Evolutionary conservation across 2,329 filamentous ascomycete species (phyloP).

Genomic region (Ophiostoma montium): DNA sequence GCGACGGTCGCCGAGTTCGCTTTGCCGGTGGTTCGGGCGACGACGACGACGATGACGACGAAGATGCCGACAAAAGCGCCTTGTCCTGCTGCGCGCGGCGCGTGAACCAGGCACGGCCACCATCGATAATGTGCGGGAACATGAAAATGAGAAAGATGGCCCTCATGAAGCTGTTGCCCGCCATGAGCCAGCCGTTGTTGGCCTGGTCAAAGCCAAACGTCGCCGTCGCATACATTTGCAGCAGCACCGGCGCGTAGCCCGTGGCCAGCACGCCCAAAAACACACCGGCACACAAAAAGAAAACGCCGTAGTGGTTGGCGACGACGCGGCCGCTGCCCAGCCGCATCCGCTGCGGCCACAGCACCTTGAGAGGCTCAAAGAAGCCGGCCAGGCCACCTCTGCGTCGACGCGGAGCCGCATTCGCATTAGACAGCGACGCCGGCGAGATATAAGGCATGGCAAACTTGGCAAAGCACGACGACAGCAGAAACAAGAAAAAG

Average conservation of each 20-base stretch:
- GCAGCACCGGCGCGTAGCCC: conserved; percentile 49
- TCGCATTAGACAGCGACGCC: conserved; percentile 20
- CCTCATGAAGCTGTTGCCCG: conserved; percentile 38
- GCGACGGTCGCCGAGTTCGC: not conserved
- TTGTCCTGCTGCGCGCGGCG: not conserved
- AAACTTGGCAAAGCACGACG: conserved; percentile 27
- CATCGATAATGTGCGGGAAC: conserved; percentile 36
- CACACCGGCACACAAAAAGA: conserved; percentile 50
- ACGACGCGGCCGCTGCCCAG: conserved; percentile 33
- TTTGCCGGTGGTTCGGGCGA: not conserved
- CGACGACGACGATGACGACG: too few relatives aligned
- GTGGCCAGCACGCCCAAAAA: conserved; percentile 54
- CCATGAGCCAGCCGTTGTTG: conserved; percentile 43
- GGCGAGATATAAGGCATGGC: conserved; percentile 37
- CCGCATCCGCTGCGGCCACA: conserved; percentile 42
- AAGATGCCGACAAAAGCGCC: not conserved
- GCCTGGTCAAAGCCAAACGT: conserved; percentile 39
- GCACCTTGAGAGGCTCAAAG: conserved; percentile 48
- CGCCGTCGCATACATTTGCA: conserved; percentile 45
- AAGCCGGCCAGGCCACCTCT: conserved; percentile 34
- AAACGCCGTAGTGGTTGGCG: conserved; percentile 43
- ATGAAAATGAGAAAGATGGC: conserved; percentile 40
- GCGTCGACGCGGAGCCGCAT: conserved; percentile 28
- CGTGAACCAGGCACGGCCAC: conserved; percentile 18
- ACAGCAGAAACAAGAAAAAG: conserved; percentile 37